A percentile compares a stretch with the other conserved stretches of the same genome.
Conservation (phyloP, 2,329 filamentous ascomycete species). For the Cryphonectria carpinicola region DNA sequence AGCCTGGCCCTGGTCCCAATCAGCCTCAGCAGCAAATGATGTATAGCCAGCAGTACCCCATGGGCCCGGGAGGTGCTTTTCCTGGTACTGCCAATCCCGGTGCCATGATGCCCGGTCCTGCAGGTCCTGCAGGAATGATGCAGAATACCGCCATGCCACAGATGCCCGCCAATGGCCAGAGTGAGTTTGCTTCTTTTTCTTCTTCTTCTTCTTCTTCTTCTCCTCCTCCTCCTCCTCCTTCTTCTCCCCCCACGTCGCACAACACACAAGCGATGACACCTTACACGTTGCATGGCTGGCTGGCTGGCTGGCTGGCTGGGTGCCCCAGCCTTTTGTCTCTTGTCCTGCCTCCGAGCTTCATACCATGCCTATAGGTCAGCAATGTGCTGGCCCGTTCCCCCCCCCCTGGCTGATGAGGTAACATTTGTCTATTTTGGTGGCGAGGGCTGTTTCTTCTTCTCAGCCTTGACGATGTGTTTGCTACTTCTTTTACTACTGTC, state of each 20-base stretch:
- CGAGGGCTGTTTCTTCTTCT: background rate
- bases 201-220: slow-evolving; percentile 34
- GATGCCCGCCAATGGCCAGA: slow-evolving; percentile 63
- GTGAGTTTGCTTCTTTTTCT: slow-evolving; percentile 48
- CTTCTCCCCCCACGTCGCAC: slow-evolving; percentile 17
- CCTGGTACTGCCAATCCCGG: slow-evolving; percentile 53
- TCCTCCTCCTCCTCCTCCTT: background rate
- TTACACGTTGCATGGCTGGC: background rate
- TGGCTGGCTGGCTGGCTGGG: slow-evolving; percentile 5
- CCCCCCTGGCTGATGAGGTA: background rate
- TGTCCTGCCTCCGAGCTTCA: slow-evolving; percentile 10
- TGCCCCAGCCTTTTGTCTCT: slow-evolving; percentile 29
- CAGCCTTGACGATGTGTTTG: slow-evolving; percentile 9
- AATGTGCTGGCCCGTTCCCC: background rate
- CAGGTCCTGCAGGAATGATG: slow-evolving; percentile 64
- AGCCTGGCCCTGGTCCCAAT: slow-evolving; percentile 46
- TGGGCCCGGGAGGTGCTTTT: slow-evolving; percentile 56
- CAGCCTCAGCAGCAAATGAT: slow-evolving; percentile 60
- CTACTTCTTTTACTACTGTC: background rate
- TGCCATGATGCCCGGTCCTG: slow-evolving; percentile 56
- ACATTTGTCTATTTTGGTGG: background rate
- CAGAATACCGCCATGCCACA: slow-evolving; percentile 63
- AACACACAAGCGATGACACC: slow-evolving; percentile 16
- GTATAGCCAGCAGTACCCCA: slow-evolving; percentile 64
- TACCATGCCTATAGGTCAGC: background rate